A percentile compares a stretch with the other conserved stretches of the same genome.
Conservation (phyloP, 2,329 filamentous ascomycete genomes). For the Aspergillus felis region DNA sequence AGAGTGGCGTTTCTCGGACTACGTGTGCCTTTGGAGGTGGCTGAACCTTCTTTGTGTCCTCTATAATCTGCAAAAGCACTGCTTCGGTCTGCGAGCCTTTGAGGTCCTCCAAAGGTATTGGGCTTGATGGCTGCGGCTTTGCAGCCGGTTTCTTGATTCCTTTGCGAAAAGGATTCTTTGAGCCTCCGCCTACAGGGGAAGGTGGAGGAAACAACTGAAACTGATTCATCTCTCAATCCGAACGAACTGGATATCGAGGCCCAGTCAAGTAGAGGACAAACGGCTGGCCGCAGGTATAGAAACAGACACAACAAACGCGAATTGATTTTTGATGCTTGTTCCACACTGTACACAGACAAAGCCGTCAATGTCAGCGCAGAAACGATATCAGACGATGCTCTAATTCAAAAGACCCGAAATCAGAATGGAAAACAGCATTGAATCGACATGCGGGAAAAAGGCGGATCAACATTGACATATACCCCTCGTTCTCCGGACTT, state of each 20-base stretch:
- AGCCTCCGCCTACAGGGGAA: constrained; percentile 24
- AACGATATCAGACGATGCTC: background rate
- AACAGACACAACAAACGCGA: background rate
- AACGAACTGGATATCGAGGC: background rate
- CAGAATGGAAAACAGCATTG: background rate
- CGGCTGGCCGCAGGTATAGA: background rate
- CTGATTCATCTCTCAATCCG: constrained; percentile 25
- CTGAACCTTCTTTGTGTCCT: constrained; percentile 30
- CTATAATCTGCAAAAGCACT: constrained; percentile 36
- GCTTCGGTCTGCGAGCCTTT: constrained; percentile 31
- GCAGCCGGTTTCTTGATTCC: constrained; percentile 19
- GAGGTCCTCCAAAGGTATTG: constrained; percentile 28
- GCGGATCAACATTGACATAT: constrained; percentile 5
- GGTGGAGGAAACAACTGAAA: constrained; percentile 42
- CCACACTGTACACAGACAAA: background rate
- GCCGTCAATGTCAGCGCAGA: background rate
- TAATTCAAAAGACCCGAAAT: background rate
- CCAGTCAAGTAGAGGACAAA: background rate
- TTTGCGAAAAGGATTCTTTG: constrained; percentile 34
- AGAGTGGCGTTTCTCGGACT: constrained; percentile 14
- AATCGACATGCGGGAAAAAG: background rate
- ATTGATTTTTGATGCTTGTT: background rate
- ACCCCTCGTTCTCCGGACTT: constrained; percentile 3
- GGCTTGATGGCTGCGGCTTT: constrained; percentile 20
- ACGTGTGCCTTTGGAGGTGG: constrained; percentile 21